A percentile compares a stretch with the other conserved stretches of the same genome.
These are phyloP conservation scores for Mycena floridula DNA, from an alignment of 768 basidiomycete genomes.

Conservation along the genomic window DNA sequence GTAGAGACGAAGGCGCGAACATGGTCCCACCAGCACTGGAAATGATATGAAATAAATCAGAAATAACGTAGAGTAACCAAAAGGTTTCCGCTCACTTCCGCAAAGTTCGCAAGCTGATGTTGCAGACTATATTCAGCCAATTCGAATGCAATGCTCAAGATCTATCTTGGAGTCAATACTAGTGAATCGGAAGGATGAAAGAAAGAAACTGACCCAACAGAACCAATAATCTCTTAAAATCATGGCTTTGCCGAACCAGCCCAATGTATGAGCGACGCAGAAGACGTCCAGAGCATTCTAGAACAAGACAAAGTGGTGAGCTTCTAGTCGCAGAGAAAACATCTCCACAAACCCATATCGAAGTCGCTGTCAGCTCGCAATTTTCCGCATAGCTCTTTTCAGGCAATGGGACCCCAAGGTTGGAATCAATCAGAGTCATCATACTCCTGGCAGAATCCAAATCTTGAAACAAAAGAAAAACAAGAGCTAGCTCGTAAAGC, in stretches of 20 bases:
- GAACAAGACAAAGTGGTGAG: conserved; percentile 1
- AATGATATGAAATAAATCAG: conserved; percentile 14
- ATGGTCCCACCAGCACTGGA: conserved; percentile 91
- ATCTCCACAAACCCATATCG: conserved; percentile 56
- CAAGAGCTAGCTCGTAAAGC: conserved; percentile 75
- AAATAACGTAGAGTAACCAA: conserved; percentile 9
- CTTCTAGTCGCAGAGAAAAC: neutral
- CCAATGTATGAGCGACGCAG: conserved; percentile 77
- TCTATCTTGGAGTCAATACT: conserved; percentile 36
- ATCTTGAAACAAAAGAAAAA: conserved; percentile 85
- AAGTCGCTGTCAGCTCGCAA: conserved; percentile 55
- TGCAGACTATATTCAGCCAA: conserved; percentile 85
- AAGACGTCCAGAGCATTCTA: conserved; percentile 84
- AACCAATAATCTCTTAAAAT: conserved; percentile 92
- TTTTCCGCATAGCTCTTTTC: conserved; percentile 87
- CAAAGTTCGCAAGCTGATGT: conserved; percentile 85
- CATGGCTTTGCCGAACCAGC: conserved; percentile 91
- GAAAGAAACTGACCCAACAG: conserved; percentile 62
- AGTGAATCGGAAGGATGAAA: neutral
- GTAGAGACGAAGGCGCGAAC: conserved; percentile 34
- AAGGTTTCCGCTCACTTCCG: conserved; percentile 50
- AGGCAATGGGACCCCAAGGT: conserved; percentile 63
- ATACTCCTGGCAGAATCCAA: conserved; percentile 66
- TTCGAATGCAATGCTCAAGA: conserved; percentile 82
- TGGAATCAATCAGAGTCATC: conserved; percentile 75